Base-by-base conservation (phyloP, 768 basidiomycete genomes). In the Amanita exitialis region DNA sequence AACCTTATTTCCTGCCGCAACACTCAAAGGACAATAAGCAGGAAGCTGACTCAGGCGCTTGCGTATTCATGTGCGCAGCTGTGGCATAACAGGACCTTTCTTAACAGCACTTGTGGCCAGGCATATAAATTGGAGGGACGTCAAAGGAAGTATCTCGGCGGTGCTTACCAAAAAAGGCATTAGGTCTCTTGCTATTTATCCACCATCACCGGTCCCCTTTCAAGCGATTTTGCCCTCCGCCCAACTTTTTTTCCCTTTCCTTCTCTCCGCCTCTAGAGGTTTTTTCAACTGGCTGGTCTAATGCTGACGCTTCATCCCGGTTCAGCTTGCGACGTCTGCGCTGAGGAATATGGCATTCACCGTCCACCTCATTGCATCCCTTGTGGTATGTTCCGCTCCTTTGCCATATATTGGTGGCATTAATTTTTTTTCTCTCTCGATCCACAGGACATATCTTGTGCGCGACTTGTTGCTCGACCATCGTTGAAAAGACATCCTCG, bases 241-340 rank as follows among this genome's bases (percentile, higher is more conserved):
- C 68, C 62, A 44, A 60, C 64, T 61, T 56, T 68, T 62, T 69
- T 73, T 64, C 59, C 63, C 69, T 68, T 57, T 58, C 61, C 66
- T 62, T 60, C 65, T 62, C 66, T 62, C 63, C 66, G 64, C 60
- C 66, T 68, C 63, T 64, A 66, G 66, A 61, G 67, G 68, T 68
- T 66, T 64, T 63, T 64, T 67, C 63, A 63, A 65, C 69, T 66
- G 68, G 69, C 69, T 64, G 69, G 66, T 65, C 67, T 63, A 61
- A 90, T 90, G 87, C 79, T 90, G 71, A 84, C 86, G 65, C 83
- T 90, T 63, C 76, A 72, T 71, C 79, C 84, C 67, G 84, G 84
- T 68, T 88, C 83, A 66, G 75, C 82, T 66, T 90, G 87, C 82
- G 87, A 90, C 76, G 87, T 90, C 63, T 90, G 87, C 74, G 86